Evolutionary conservation across 2,329 filamentous ascomycete species (phyloP).

Genomic region (Akanthomyces uredinophilus): DNA sequence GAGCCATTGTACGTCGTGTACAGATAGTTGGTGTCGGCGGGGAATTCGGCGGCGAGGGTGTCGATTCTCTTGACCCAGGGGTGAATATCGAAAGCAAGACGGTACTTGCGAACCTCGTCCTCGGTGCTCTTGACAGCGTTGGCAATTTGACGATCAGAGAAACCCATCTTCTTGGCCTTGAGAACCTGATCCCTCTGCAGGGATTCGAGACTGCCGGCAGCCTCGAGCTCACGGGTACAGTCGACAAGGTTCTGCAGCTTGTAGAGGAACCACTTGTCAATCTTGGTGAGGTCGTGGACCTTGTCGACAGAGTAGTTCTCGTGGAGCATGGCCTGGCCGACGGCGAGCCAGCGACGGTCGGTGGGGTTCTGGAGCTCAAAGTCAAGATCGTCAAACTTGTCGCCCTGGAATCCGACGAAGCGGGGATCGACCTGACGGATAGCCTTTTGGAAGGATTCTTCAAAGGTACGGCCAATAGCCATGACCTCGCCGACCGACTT

Average conservation of each 20-base stretch:
- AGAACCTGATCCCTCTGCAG: conserved; percentile 84
- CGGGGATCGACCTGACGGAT: conserved; percentile 93
- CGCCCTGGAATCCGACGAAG: conserved; percentile 90
- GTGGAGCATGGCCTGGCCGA: conserved; percentile 96
- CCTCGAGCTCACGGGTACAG: conserved; percentile 79
- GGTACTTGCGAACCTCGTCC: conserved; percentile 79
- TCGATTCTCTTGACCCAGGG: conserved; percentile 99
- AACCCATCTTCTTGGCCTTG: conserved; percentile 95
- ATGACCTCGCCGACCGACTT: conserved; percentile 99
- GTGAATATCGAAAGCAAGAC: conserved; percentile 80
- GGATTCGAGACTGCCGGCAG: conserved; percentile 73
- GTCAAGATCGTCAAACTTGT: conserved; percentile 90
- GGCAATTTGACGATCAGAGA: conserved; percentile 94
- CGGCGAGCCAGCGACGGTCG: conserved; percentile 93
- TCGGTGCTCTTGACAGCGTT: conserved; percentile 79
- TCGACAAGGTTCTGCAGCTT: conserved; percentile 97
- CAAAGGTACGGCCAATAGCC: conserved; percentile 97
- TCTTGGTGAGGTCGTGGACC: conserved; percentile 92
- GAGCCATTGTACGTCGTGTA: conserved; percentile 98
- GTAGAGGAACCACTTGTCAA: conserved; percentile 99
- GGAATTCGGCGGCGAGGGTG: conserved; percentile 94
- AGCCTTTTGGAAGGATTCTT: conserved; percentile 98
- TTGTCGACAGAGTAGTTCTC: conserved; percentile 90
- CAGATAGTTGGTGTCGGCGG: conserved; percentile 88
- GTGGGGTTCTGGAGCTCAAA: conserved; percentile 86